These are phyloP conservation scores for Vanderwaltozyma yarrowii DNA, from an alignment of 805 yeast genomes.

Conservation along the genomic window DNA sequence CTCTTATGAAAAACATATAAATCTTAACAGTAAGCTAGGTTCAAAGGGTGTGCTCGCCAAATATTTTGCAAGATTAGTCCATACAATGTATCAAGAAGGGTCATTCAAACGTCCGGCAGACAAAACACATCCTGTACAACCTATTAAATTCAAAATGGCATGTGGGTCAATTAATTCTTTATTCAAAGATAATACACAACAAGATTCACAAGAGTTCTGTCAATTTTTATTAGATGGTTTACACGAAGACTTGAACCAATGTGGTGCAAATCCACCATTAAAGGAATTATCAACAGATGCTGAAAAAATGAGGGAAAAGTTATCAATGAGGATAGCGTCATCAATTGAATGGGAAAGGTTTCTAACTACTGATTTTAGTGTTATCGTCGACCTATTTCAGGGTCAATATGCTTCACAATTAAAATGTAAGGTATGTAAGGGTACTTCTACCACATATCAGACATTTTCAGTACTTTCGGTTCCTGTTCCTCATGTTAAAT, in stretches of 20 bases:
- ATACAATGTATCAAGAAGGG: conserved; percentile 40
- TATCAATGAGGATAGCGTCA: conserved; percentile 73
- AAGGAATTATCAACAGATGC: conserved; percentile 60
- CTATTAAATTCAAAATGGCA: conserved; percentile 56
- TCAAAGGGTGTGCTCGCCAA: conserved; percentile 71
- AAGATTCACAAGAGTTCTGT: conserved; percentile 88
- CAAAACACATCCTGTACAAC: conserved; percentile 34
- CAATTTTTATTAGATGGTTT: conserved; percentile 82
- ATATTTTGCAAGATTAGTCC: conserved; percentile 54
- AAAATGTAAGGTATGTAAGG: conserved; percentile 59
- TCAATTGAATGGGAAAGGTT: conserved; percentile 92
- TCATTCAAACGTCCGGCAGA: conserved; percentile 12
- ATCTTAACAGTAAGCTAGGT: conserved; percentile 64
- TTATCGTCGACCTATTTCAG: conserved; percentile 73
- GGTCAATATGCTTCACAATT: conserved; percentile 81
- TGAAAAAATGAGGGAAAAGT: conserved; percentile 57
- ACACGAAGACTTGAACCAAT: conserved; percentile 80
- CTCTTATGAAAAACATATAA: conserved; percentile 59
- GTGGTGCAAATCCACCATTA: conserved; percentile 43
- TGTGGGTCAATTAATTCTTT: conserved; percentile 63
- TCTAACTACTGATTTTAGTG: conserved; percentile 67
- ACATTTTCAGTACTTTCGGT: conserved; percentile 71
- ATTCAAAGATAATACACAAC: conserved; percentile 78
- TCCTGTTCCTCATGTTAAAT: conserved; percentile 54
- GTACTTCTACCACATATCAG: conserved; percentile 80